Evolutionary conservation across 768 basidiomycete species (phyloP).

Genomic region (Hebeloma cylindrosporum): DNA sequence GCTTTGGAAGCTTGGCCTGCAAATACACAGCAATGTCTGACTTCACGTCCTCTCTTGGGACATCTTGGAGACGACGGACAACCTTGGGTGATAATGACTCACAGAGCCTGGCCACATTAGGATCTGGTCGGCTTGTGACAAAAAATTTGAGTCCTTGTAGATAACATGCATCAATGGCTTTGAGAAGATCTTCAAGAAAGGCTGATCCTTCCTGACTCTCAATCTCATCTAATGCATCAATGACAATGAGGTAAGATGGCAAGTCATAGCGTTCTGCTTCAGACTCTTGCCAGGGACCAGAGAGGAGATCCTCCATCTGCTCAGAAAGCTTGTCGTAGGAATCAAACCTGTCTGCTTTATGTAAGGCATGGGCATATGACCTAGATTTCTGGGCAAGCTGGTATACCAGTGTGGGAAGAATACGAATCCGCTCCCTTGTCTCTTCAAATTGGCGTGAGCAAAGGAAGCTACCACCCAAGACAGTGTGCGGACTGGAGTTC

Average conservation of each 20-base stretch:
- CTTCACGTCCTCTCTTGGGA: neutral
- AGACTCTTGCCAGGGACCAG: conserved; percentile 18
- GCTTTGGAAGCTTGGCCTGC: neutral
- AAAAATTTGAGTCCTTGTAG: conserved; percentile 23
- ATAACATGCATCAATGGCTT: conserved; percentile 7
- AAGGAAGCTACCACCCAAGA: conserved; percentile 22
- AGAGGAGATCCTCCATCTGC: conserved; percentile 19
- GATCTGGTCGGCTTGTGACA: conserved; percentile 22
- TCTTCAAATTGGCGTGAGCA: conserved; percentile 23
- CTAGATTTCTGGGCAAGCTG: conserved; percentile 12
- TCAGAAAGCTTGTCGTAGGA: conserved; percentile 6
- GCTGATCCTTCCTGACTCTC: conserved; percentile 10
- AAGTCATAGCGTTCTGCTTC: neutral
- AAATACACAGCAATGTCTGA: neutral
- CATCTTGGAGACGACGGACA: neutral
- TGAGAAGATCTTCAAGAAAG: conserved; percentile 19
- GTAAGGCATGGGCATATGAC: conserved; percentile 9
- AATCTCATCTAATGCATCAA: conserved; percentile 26
- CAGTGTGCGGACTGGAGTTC: neutral
- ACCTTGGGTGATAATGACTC: neutral
- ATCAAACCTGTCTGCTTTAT: conserved; percentile 5
- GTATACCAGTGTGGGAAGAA: conserved; percentile 16
- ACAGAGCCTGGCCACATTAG: conserved; percentile 4
- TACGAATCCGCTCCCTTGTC: conserved; percentile 1
- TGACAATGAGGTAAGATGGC: conserved; percentile 19